A percentile compares a stretch with the other conserved stretches of the same genome.
Conservation (phyloP, 1,139 yeast species). For the Yamadazyma trypodendri region DNA sequence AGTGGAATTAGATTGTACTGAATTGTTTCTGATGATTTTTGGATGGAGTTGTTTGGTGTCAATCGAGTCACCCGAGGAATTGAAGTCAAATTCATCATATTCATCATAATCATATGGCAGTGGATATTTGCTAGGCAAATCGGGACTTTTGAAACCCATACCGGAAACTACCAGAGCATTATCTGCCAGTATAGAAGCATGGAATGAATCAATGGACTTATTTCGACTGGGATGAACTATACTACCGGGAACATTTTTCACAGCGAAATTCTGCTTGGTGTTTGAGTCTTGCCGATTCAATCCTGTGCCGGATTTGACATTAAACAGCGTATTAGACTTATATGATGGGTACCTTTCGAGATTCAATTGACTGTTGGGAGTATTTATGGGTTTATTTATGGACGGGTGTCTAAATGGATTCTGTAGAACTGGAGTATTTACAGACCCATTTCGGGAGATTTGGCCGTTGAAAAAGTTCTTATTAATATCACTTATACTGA, state of each 20-base stretch:
- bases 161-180: background rate
- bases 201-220: conserved; percentile 29
- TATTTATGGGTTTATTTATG: background rate
- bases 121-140: background rate
- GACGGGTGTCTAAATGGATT: conserved; percentile 7
- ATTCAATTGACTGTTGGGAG: conserved; percentile 1
- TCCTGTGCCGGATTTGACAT: conserved; percentile 6
- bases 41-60: background rate
- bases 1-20: background rate
- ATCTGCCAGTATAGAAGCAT: conserved; percentile 18
- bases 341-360: conserved; percentile 10
- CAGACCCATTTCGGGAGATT: conserved; percentile 2
- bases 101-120: conserved; percentile 8
- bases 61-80: conserved; percentile 12
- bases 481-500: conserved; percentile 11
- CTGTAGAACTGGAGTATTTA: conserved; percentile 1
- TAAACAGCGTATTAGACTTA: conserved; percentile 7
- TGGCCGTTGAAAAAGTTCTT: background rate
- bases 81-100: conserved; percentile 18
- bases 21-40: background rate
- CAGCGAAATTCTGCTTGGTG: conserved; percentile 6
- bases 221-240: conserved; percentile 24
- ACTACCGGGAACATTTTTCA: conserved; percentile 26
- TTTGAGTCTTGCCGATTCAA: conserved; percentile 6
- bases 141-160: conserved; percentile 15